Conservation (phyloP, 2,329 filamentous ascomycete genomes). For the Fusarium dimerum region DNA sequence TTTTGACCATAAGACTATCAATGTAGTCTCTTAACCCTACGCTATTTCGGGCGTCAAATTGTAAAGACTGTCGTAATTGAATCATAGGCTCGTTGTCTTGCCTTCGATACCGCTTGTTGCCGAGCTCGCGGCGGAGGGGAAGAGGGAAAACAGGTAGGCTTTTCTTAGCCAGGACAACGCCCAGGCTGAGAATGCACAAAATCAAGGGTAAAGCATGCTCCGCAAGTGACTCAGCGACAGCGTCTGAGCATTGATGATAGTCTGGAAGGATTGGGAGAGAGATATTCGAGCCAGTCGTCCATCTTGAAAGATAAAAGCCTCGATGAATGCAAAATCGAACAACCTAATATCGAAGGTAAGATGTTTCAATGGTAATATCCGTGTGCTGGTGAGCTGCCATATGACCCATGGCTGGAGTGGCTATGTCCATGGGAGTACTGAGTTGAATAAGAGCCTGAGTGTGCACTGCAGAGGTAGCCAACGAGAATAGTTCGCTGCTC, state of each 20-base stretch:
- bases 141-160: slow-evolving; percentile 3
- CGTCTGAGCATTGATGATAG: slow-evolving; percentile 52
- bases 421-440: slow-evolving; percentile 41
- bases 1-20: too few relatives aligned
- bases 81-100: slow-evolving; percentile 29
- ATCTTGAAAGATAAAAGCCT: slow-evolving; percentile 46
- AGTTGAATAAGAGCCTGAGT: slow-evolving; percentile 34
- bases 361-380: slow-evolving; percentile 53
- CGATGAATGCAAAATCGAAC: slow-evolving; percentile 42
- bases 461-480: slow-evolving; percentile 69
- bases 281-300: slow-evolving; percentile 48
- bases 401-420: slow-evolving; percentile 58
- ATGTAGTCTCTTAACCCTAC: too few relatives aligned
- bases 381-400: slow-evolving; percentile 49
- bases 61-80: slow-evolving; percentile 21
- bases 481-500: slow-evolving; percentile 78
- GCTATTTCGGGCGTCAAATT: slow-evolving; percentile 11
- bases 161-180: too few relatives aligned
- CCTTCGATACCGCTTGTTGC: slow-evolving; percentile 34
- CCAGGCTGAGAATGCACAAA: neutral
- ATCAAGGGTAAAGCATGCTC: slow-evolving; percentile 5
- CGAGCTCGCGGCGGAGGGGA: slow-evolving; percentile 16
- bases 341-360: slow-evolving; percentile 52
- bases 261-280: slow-evolving; percentile 49
- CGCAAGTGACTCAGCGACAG: slow-evolving; percentile 42